A percentile compares a stretch with the other conserved stretches of the same genome.
These are phyloP conservation scores for Talaromyces proteolyticus DNA, from an alignment of 495 filamentous ascomycete species.

Conservation along the genomic window DNA sequence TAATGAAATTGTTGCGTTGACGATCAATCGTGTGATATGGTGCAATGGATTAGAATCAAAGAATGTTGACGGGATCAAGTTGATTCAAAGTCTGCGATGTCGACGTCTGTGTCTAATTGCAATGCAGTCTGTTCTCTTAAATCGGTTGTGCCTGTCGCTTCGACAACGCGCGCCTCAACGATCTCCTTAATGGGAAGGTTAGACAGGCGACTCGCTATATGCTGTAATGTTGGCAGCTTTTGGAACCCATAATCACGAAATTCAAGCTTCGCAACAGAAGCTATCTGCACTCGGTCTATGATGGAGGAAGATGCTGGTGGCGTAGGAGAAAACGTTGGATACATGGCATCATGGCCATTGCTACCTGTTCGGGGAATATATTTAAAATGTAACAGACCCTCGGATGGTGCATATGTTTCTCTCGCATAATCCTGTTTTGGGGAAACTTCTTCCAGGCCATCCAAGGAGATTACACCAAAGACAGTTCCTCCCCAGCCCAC, in stretches of 20 bases:
- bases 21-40: not conserved
- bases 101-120: not conserved
- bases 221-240: constrained; percentile 1
- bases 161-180: not conserved
- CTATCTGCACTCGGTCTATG: not conserved
- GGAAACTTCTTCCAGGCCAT: not conserved
- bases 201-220: not conserved
- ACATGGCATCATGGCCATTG: not conserved
- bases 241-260: not conserved
- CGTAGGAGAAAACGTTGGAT: not conserved
- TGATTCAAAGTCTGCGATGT: not conserved
- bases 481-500: not conserved
- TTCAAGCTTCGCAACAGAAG: not conserved
- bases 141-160: not conserved
- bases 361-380: not conserved
- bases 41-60: not conserved
- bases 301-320: not conserved
- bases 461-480: not conserved
- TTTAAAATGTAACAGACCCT: not conserved
- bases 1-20: not conserved
- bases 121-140: not conserved
- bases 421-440: not conserved
- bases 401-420: not conserved
- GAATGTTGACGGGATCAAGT: not conserved
- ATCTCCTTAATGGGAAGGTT: not conserved